Base-by-base conservation (phyloP, 768 basidiomycete species). In the Hygrophoropsis aurantiaca region DNA sequence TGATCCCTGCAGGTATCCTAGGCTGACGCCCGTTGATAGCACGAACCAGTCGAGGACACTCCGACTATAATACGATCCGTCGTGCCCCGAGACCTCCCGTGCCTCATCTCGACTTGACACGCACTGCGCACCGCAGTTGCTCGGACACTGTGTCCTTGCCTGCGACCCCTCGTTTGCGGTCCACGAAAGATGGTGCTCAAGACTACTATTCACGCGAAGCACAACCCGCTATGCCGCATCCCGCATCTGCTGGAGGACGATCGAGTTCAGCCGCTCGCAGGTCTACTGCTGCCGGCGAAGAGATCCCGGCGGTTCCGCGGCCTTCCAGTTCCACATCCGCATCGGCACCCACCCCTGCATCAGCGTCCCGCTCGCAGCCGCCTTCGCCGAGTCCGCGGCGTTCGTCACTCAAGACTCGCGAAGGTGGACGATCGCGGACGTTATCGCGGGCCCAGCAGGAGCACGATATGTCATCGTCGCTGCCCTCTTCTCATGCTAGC, bases 131-230 rank as follows among this genome's bases (percentile, higher is more conserved):
- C 7, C 36, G 20, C 36, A 38, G 36, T 21, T 6, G 7, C n/a
- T n/a, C n/a, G 9, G 16, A 7, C n/a, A 7, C 36, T 16, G 8
- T 16, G 16, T 6, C 16, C 20, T 5, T 45, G 1, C 13, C 19
- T 11, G 9, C 5, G 6, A n/a, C 18, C 11, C 46, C 46, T n/a
- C 40, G 11, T 5, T 25, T 45, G 25, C 46, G 25, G 21, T 46
- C 46, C 4, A 47, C 34, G 5, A 47, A 44, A 15, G 46, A 47
- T 27, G 44, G 26, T 30, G 1, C 44, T 16, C 40, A 16, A 13
- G 46, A 47, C n/a, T 41, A 46, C 30, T 42, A 41, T 5, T 41
- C 44, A 13, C 16, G 16, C 20, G 42, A 30, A 9, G n/a, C 20
- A n/a, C 43, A 30, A 37, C 18, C 44, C 23, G 40, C 44, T 26